phyloP scores from a whole-genome alignment of 352 stramenopile species.

The Phytophthora sojae region DNA sequence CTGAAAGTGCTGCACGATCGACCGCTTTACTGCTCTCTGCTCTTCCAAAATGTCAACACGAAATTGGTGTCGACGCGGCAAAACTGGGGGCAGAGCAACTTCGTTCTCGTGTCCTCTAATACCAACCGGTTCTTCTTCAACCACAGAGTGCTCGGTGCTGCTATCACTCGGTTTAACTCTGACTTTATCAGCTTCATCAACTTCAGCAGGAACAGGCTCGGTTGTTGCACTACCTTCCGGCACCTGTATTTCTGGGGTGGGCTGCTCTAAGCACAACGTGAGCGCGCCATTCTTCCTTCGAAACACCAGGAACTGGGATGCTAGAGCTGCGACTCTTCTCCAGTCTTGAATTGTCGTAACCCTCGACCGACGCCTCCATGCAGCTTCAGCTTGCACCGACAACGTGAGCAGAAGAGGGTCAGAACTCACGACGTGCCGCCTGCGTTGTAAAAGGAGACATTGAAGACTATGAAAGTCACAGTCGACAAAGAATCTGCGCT shows the following conservation, averaged over 20 bases:
- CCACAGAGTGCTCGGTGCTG: neutral
- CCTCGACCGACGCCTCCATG: constrained; percentile 1
- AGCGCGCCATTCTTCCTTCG: constrained; percentile 45
- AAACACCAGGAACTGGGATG: constrained; percentile 39
- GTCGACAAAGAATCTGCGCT: constrained; percentile 53
- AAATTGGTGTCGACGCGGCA: neutral
- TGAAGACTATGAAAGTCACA: constrained; percentile 50
- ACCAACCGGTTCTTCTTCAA: neutral
- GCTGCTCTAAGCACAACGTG: constrained; percentile 20
- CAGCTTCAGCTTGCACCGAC: constrained; percentile 1
- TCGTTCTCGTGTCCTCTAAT: neutral
- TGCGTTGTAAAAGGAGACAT: constrained; percentile 14
- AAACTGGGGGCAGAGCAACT: neutral
- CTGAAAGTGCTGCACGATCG: constrained; percentile 37
- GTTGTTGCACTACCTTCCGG: neutral
- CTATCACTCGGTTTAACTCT: neutral
- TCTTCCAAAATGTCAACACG: constrained; percentile 16
- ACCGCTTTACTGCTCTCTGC: constrained; percentile 12
- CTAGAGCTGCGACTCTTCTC: constrained; percentile 30
- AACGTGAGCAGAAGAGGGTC: neutral
- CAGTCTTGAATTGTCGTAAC: constrained; percentile 35
- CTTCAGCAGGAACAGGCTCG: neutral
- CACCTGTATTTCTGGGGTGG: neutral
- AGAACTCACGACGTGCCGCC: neutral
- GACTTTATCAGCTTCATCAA: neutral